Evolutionary conservation across 202 grass and related monocot genomes (phyloP), one percentile per base, ranked within the genome.

Genomic region (Musa balbisiana): DNA sequence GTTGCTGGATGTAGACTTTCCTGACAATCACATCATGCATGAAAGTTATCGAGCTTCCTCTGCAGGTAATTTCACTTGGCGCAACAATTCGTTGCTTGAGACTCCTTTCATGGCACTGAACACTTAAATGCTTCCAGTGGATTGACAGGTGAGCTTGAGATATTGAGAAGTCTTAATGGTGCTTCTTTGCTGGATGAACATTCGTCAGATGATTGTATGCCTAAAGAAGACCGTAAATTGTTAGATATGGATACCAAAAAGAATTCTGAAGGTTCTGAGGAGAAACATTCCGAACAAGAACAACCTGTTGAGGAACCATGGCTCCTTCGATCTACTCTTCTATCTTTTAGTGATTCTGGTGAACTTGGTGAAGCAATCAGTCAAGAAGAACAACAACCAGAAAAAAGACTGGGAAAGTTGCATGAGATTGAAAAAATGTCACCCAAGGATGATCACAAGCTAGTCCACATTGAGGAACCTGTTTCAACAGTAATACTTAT

Each of bases 41-140:
- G 84, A 22, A 77, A 70, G 73, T 64, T n/a, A 11, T 77, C 65
- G 65, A 50, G 19, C 23, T 73, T 64, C 11, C 10, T 64, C 54
- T 80, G 43, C 69, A 72, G 69, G 68, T 80, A 73, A 72, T 64
- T 52, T 62, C 51, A 64, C 56, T 72, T 10, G 69, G 49, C 73
- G 8, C 60, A 73, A 63, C 53, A 15, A 27, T 80, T 15, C 33
- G 26, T 80, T 25, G 23, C 64, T 83, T 55, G 25, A 65, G 26
- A 51, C 53, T 55, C 69, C 81, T 78, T 87, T 68, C 69, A 21
- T 77, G 53, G 83, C 84, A 75, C 92, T 93, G 88, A 89, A 89
- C 85, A 89, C 89, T 89, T 91, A 93, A 89, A 89, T 93, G 68
- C 90, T 85, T 91, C 87, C 85, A 88, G 91, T 92, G 82, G 78